These are phyloP conservation scores for Leccinum boreale DNA, from an alignment of 768 basidiomycete genomes.

Conservation along the genomic window DNA sequence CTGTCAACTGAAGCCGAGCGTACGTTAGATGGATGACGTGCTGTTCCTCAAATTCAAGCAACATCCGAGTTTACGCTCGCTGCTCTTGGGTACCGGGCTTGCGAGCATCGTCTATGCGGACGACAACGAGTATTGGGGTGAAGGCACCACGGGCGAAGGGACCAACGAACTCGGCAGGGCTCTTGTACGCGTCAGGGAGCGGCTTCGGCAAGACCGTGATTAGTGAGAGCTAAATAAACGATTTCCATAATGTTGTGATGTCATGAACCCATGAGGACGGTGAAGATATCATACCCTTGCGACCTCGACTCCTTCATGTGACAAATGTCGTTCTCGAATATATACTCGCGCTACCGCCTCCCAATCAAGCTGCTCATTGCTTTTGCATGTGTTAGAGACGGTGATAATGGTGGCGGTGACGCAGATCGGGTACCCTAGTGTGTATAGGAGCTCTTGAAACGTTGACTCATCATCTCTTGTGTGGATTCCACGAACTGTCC, in stretches of 20 bases:
- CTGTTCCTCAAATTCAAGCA: slow-evolving; percentile 68
- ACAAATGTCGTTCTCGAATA: background rate
- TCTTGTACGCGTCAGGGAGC: slow-evolving; percentile 53
- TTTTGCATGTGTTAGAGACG: background rate
- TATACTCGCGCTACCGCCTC: background rate
- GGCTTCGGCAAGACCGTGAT: slow-evolving; percentile 33
- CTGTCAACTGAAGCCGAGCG: background rate
- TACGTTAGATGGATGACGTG: slow-evolving; percentile 62
- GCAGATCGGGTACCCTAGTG: too few species aligned
- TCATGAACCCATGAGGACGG: background rate
- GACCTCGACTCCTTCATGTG: background rate
- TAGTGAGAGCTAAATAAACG: slow-evolving; percentile 6
- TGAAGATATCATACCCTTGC: background rate
- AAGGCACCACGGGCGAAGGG: slow-evolving; percentile 47
- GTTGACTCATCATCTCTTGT: too few species aligned
- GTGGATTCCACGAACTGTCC: too few species aligned
- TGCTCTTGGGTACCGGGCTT: slow-evolving; percentile 54
- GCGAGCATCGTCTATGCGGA: slow-evolving; percentile 54
- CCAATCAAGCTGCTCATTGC: background rate
- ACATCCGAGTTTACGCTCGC: slow-evolving; percentile 52
- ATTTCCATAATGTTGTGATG: background rate
- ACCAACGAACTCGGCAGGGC: slow-evolving; percentile 63
- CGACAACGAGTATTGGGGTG: slow-evolving; percentile 67
- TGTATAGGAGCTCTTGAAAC: too few species aligned
- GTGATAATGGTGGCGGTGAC: too few species aligned